Base-by-base conservation (phyloP, 345 rosid species). In the Sisymbrium altissimum region DNA sequence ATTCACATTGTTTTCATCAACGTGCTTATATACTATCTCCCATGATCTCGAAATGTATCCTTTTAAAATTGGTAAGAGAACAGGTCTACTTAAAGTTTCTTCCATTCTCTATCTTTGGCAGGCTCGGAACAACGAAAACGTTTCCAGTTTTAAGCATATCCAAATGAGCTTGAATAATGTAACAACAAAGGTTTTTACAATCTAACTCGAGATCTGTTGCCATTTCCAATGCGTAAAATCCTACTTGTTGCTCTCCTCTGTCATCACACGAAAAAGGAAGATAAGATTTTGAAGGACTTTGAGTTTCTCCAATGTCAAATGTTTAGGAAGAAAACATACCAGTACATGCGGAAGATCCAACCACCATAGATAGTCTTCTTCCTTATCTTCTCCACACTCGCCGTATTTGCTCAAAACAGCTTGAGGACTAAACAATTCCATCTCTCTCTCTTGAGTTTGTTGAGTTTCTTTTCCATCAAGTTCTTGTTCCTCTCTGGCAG, bases 351-450 rank as follows among this genome's bases (percentile, higher is more conserved):
- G 97, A 78, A 93, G 96, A 83, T 90, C 98, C 68, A 90, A 80
- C 98, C 98, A 93, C 98, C 98, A 90, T 27, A 93, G 79, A 71
- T 83, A 89, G 74, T 93, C 98, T 82, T 87, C 91, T 73, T 84
- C 87, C 68, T 90, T 83, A n/a, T 83, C 88, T 41, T 90, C 92
- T 39, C 84, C 89, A 80, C 89, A 90, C 71, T 93, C 98, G 41
- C 79, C 72, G 70, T 93, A 93, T 81, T 93, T 93, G 86, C 88
- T 85, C 61, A 87, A 86, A 14, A 93, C 98, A 83, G 97, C 98
- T 81, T 89, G 92, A 40, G 98, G 93, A 73, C 97, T 97, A 83
- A 86, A 93, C 79, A 90, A 80, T 55, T 93, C 93, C 93, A 89
- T 84, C 81, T 93, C 98, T 79, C n/a, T n/a, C 89, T 81, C 78